Percentiles rank a stretch among this genome's conserved stretches.
These are phyloP conservation scores for Circinella minor DNA, from an alignment of 371 early-diverging fungal species.

Conservation along the genomic window DNA sequence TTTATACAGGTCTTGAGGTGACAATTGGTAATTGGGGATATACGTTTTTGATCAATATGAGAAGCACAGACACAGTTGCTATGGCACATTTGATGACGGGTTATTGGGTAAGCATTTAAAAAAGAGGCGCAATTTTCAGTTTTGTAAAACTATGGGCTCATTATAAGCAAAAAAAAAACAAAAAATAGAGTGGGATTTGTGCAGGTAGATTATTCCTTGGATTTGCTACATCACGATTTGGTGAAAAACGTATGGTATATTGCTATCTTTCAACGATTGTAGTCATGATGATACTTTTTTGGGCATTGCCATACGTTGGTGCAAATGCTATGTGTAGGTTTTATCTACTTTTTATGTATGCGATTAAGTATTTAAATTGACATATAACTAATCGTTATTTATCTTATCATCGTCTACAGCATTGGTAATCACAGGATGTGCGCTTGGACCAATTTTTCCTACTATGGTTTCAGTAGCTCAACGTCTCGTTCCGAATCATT, in stretches of 20 bases:
- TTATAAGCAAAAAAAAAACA: no score
- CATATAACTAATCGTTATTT: neutral
- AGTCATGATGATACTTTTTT: slow-evolving; percentile 23
- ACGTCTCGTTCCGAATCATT: slow-evolving; percentile 18
- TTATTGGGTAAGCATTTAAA: slow-evolving; percentile 6
- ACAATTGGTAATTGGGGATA: slow-evolving; percentile 36
- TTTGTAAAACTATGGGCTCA: no score
- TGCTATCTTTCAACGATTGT: slow-evolving; percentile 22
- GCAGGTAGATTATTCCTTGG: slow-evolving; percentile 32
- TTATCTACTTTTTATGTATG: neutral
- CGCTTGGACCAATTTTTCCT: slow-evolving; percentile 35
- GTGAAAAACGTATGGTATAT: slow-evolving; percentile 35
- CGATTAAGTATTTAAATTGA: neutral
- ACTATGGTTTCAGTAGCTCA: slow-evolving; percentile 30
- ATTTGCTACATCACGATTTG: slow-evolving; percentile 25
- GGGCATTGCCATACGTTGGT: slow-evolving; percentile 25
- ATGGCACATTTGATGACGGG: slow-evolving; percentile 34
- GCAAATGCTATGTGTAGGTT: slow-evolving; percentile 25
- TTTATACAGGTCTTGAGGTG: slow-evolving; percentile 36
- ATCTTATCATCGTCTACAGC: slow-evolving; percentile 2
- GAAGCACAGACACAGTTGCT: slow-evolving; percentile 23
- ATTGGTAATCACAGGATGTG: slow-evolving; percentile 25
- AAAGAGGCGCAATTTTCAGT: neutral
- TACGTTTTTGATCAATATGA: slow-evolving; percentile 27
- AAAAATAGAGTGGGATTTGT: slow-evolving; percentile 28